Evolutionary conservation across 2,329 filamentous ascomycete species (phyloP).

Genomic region (Xylariaceae sp.): DNA sequence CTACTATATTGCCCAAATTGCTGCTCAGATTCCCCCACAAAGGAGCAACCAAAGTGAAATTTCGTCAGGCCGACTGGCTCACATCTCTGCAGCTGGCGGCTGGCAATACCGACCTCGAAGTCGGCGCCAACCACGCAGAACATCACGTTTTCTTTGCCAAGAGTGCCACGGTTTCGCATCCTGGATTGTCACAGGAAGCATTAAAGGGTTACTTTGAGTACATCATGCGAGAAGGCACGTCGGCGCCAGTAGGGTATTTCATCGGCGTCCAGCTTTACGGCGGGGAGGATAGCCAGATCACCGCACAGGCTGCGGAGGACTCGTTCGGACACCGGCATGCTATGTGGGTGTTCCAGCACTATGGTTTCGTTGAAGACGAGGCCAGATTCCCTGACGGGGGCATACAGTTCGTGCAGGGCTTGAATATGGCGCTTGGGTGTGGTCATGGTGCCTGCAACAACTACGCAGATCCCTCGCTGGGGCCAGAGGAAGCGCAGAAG

Average conservation of each 20-base stretch:
- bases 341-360: slow-evolving; percentile 43
- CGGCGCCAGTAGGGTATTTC: slow-evolving; percentile 38
- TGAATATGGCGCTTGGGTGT: slow-evolving; percentile 33
- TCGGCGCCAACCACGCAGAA: slow-evolving; percentile 19
- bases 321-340: slow-evolving; percentile 39
- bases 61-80: slow-evolving; percentile 32
- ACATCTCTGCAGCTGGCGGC: slow-evolving; percentile 29
- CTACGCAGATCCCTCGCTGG: slow-evolving; percentile 37
- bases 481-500: slow-evolving; percentile 27
- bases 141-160: slow-evolving; percentile 45
- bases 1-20: slow-evolving; percentile 36
- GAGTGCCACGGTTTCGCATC: slow-evolving; percentile 39
- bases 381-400: slow-evolving; percentile 29
- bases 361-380: slow-evolving; percentile 28
- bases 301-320: slow-evolving; percentile 7
- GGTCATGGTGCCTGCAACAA: slow-evolving; percentile 35
- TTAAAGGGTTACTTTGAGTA: slow-evolving; percentile 36
- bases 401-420: slow-evolving; percentile 30
- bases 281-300: slow-evolving; percentile 43
- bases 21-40: slow-evolving; percentile 29
- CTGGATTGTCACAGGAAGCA: slow-evolving; percentile 32
- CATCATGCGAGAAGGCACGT: slow-evolving; percentile 25
- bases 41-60: background rate
- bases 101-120: slow-evolving; percentile 27
- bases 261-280: slow-evolving; percentile 44